Conservation (phyloP, 192 early-diverging fungal genomes). For the Thamnidium elegans region DNA sequence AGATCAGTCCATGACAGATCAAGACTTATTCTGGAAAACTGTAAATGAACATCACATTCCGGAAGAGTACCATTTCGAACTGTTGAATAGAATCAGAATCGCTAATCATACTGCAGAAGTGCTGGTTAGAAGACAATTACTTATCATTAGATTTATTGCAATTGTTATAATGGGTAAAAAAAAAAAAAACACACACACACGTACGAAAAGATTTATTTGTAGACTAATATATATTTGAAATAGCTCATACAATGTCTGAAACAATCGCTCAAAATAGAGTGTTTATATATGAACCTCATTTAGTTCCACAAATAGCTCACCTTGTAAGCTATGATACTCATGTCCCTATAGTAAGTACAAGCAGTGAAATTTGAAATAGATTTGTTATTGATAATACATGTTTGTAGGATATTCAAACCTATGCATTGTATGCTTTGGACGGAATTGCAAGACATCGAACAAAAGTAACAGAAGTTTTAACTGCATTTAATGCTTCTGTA, state of each 20-base stretch:
- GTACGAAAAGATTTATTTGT: neutral
- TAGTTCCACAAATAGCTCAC: conserved; percentile 75
- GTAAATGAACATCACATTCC: conserved; percentile 70
- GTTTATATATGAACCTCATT: conserved; percentile 86
- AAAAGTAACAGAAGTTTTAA: conserved; percentile 74
- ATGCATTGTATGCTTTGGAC: conserved; percentile 81
- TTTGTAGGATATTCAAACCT: conserved; percentile 69
- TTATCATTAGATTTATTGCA: conserved; percentile 73
- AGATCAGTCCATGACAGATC: conserved; percentile 34
- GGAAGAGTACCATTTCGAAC: conserved; percentile 66
- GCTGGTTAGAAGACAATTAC: conserved; percentile 53
- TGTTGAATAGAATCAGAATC: conserved; percentile 80
- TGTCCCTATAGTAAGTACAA: conserved; percentile 55
- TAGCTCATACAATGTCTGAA: conserved; percentile 62
- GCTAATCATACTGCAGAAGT: conserved; percentile 55
- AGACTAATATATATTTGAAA: neutral
- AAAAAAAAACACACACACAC: neutral
- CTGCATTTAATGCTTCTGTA: conserved; percentile 85
- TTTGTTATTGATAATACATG: neutral
- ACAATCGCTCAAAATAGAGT: conserved; percentile 66
- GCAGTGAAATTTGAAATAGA: neutral
- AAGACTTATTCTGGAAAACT: conserved; percentile 57
- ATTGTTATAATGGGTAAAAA: conserved; percentile 70
- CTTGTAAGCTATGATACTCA: conserved; percentile 66
- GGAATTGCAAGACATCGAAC: conserved; percentile 75